A percentile compares a stretch with the other conserved stretches of the same genome.
These are phyloP conservation scores for Jacaranda mimosifolia DNA, from an alignment of 257 asterid genomes.

Conservation along the genomic window DNA sequence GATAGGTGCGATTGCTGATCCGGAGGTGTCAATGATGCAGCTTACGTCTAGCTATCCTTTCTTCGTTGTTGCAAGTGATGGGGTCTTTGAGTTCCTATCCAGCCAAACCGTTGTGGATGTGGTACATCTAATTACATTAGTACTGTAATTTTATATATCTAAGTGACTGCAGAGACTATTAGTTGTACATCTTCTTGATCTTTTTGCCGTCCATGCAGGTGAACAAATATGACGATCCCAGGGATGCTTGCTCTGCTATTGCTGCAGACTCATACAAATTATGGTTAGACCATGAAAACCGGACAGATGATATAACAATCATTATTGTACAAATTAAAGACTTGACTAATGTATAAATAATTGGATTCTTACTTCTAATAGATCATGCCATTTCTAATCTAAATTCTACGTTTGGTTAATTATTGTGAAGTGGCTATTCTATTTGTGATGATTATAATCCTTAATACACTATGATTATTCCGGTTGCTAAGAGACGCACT, in stretches of 20 bases:
- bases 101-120: conserved; percentile 71
- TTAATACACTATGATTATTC: neutral
- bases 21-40: conserved; percentile 61
- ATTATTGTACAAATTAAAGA: conserved; percentile 70
- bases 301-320: conserved; percentile 81
- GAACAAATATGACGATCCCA: conserved; percentile 56
- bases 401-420: conserved; percentile 11
- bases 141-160: neutral
- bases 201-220: conserved; percentile 48
- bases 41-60: conserved; percentile 58
- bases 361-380: conserved; percentile 33
- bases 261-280: conserved; percentile 69
- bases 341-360: conserved; percentile 52
- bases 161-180: neutral
- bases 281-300: conserved; percentile 76
- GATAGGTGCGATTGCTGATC: conserved; percentile 67
- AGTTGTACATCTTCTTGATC: neutral
- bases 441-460: neutral
- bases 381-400: conserved; percentile 19
- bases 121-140: conserved; percentile 40
- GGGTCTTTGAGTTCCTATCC: conserved; percentile 69
- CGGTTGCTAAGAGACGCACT: neutral
- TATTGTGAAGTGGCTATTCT: neutral
- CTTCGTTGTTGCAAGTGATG: conserved; percentile 73
- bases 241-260: conserved; percentile 73